Evolutionary conservation across 2,329 filamentous ascomycete genomes (phyloP), one percentile per base, ranked within the genome.

Genomic region (Rosellinia necatrix): DNA sequence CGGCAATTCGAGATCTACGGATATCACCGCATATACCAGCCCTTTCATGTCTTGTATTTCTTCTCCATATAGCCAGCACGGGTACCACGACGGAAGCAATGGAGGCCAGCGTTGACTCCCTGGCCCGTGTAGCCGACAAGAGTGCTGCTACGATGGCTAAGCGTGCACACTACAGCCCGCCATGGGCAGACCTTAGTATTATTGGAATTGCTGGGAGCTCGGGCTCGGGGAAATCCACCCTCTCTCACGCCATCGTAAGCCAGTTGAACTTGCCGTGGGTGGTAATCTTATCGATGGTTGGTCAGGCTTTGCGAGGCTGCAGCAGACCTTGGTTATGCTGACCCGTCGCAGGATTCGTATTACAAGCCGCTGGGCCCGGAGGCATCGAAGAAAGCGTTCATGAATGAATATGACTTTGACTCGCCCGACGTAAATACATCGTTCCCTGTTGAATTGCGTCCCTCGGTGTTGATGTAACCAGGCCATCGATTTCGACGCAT

Each of bases 191-290:
- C 75, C 87, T 96, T 66, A 93, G 90, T 76, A 97, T 99, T 68
- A 97, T 99, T 71, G 94, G 92, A 47, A 89, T 99, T 66, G 93
- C 94, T 63, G 94, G 94, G 32, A 94, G 91, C 74, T 97, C 93
- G 24, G 94, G 94, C 37, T 97, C 93, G 22, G 87, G 93, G 55
- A 99, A 99, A 79, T 97, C 93, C 6, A 97, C 92, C 6, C 78
- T 99, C 50, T 92, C 94, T 27, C 84, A 96, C 71, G 91, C 93
- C 62, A 96, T 99, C 66, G 90, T 97, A 62, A 88, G 84, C 67
- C 88, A 90, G 68, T 78, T 99, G 66, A 96, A 94, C 74, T 78
- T 99, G 62, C 94, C 94, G 53, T 99, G 94, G 93, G 94, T 99
- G 59, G 92, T 97, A 46, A 97, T 99, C 74, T 76, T 99, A 66